Conservation (phyloP, 2,329 filamentous ascomycete species). For the Moelleriella libera region DNA sequence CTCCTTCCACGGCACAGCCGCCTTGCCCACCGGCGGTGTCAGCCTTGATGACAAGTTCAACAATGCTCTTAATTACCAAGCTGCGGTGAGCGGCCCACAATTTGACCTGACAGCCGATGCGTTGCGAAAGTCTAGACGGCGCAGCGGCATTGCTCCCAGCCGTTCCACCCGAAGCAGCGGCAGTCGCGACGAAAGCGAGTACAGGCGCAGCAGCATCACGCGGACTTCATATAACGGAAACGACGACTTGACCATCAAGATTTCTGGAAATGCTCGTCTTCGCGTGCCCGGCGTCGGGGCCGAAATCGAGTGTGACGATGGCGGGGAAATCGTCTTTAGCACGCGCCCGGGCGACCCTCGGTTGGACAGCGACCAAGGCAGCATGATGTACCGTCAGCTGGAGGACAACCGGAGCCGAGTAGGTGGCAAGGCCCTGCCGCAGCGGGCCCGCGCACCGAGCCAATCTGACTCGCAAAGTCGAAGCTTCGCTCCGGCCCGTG, state of each 20-base stretch:
- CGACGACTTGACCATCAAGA: constrained; percentile 48
- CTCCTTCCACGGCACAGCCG: constrained; percentile 24
- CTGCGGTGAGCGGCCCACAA: constrained; percentile 30
- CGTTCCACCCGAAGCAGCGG: constrained; percentile 43
- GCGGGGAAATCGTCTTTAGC: constrained; percentile 45
- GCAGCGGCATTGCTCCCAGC: constrained; percentile 33
- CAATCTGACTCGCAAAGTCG: constrained; percentile 31
- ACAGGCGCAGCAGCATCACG: constrained; percentile 45
- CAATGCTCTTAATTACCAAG: constrained; percentile 32
- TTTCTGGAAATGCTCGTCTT: constrained; percentile 40
- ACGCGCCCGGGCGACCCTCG: constrained; percentile 17
- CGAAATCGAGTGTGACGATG: constrained; percentile 43
- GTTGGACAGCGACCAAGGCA: constrained; percentile 36
- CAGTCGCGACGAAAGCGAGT: constrained; percentile 51
- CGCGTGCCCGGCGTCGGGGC: constrained; percentile 32
- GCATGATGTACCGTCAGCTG: constrained; percentile 28
- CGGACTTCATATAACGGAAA: constrained; percentile 28
- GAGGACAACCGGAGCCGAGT: constrained; percentile 30
- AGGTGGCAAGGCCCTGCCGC: constrained; percentile 27
- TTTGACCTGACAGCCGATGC: constrained; percentile 41
- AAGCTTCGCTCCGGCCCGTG: constrained; percentile 14
- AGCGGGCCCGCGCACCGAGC: constrained; percentile 32
- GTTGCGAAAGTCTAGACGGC: constrained; percentile 34
- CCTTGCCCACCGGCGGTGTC: constrained; percentile 17
- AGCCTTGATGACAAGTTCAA: constrained; percentile 21